Conservation (phyloP, 768 basidiomycete genomes). For the Nidularia pulvinata region DNA sequence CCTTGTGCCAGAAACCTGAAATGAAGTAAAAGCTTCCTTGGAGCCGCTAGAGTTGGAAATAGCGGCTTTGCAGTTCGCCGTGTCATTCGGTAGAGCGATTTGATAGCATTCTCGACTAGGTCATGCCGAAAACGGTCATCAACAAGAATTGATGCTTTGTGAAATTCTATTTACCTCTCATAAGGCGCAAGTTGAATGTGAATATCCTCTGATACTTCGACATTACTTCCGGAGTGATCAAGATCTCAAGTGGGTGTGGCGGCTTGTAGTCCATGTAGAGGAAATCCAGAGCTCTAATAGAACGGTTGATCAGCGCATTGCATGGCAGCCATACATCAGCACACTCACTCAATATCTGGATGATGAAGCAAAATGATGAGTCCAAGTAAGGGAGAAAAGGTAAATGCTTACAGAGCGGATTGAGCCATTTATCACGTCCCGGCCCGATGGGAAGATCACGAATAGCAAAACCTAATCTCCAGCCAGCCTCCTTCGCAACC, state of each 20-base stretch:
- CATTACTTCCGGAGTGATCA: slow-evolving; percentile 73
- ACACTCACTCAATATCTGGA: slow-evolving; percentile 48
- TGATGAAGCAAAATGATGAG: neutral
- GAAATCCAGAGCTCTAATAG: slow-evolving; percentile 79
- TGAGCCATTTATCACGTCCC: slow-evolving; percentile 75
- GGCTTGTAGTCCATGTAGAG: slow-evolving; percentile 89
- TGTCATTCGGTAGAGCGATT: slow-evolving; percentile 66
- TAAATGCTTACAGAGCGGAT: slow-evolving; percentile 71
- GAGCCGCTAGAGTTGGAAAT: slow-evolving; percentile 57
- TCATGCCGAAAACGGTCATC: neutral
- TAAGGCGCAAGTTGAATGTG: slow-evolving; percentile 73
- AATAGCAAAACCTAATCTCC: slow-evolving; percentile 83
- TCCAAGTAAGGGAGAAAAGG: neutral
- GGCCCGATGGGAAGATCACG: slow-evolving; percentile 66
- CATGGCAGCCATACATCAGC: neutral
- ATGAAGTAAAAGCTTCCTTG: slow-evolving; percentile 56
- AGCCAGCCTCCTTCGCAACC: slow-evolving; percentile 63
- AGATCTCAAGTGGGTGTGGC: slow-evolving; percentile 71
- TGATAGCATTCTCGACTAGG: slow-evolving; percentile 67
- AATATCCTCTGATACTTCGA: slow-evolving; percentile 88
- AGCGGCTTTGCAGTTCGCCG: slow-evolving; percentile 37
- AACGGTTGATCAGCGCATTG: slow-evolving; percentile 4
- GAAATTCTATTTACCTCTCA: slow-evolving; percentile 57
- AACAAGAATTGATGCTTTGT: slow-evolving; percentile 3
- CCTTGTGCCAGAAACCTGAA: slow-evolving; percentile 76